Base-by-base conservation (phyloP, 148 eudicot species). In the Chenopodium quinoa region DNA sequence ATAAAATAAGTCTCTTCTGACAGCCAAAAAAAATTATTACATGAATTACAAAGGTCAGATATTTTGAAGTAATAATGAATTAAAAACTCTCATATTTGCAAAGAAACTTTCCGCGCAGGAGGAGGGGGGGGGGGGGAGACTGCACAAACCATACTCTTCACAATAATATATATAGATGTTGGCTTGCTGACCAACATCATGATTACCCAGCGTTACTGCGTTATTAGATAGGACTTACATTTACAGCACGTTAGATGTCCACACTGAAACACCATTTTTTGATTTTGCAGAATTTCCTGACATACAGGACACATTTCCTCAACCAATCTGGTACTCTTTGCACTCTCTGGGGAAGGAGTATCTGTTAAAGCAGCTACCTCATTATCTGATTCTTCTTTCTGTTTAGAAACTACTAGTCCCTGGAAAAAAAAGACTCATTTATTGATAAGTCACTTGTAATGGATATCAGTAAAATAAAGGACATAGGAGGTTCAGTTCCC, bases 201-300 rank as follows among this genome's bases (percentile, higher is more conserved):
- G 50, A 1, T 48, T 37, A 23, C 22, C 23, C 71, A 75, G 37
- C 32, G 23, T 40, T 4, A 40, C 29, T 50, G 37, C n/a, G 23
- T 40, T 4, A 40, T 44, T 50, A 58, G 50, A 62, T 50, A 47
- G 47, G 80, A 86, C 99, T 93, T 83, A 95, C 99, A 96, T 87
- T 93, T 96, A 87, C 92, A 91, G 82, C 99, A 96, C 34, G 90
- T 93, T 69, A 92, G 78, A 78, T 96, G 99, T 27, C 97, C 99
- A 82, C 99, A 96, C 81, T 89, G 95, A 75, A 93, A 96, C 77
- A 96, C 99, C 97, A 96, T 93, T 86, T 89, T 96, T 77, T 93
- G 97, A 83, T 84, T 86, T 67, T 81, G 83, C 75, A 93, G 92
- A 81, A 83, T 91, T 83, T 96, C 99, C 84, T 93, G 99, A 85